phyloP scores from a whole-genome alignment of 768 basidiomycete genomes.

The Tubosaeta sp. region DNA sequence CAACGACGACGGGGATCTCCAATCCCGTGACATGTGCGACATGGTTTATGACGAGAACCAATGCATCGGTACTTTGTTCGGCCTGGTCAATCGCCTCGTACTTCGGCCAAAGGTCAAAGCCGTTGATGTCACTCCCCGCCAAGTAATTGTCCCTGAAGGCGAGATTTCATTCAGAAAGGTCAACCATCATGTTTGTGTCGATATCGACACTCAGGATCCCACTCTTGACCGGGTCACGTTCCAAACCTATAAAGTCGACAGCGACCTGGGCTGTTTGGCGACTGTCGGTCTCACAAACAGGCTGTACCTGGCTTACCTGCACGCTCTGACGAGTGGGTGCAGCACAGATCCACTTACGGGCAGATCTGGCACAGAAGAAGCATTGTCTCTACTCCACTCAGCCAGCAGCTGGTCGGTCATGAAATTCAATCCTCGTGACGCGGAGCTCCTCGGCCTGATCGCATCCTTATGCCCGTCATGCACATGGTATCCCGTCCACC shows the following conservation, averaged over 20 bases:
- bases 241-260: conserved; percentile 27
- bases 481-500: conserved; percentile 35
- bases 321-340: conserved; percentile 39
- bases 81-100: conserved; percentile 37
- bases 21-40: conserved; percentile 37
- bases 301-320: conserved; percentile 40
- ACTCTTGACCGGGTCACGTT: conserved; percentile 7
- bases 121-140: not conserved
- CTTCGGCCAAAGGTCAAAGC: conserved; percentile 29
- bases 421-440: conserved; percentile 24
- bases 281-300: conserved; percentile 17
- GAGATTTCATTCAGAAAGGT: conserved; percentile 27
- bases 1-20: conserved; percentile 28
- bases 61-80: conserved; percentile 41
- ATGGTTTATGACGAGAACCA: conserved; percentile 41
- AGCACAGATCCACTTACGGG: conserved; percentile 40
- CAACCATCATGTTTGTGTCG: conserved; percentile 10
- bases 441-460: conserved; percentile 31
- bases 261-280: conserved; percentile 23
- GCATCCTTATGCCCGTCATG: conserved; percentile 31
- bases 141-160: conserved; percentile 39
- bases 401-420: conserved; percentile 37
- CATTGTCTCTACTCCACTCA: conserved; percentile 36
- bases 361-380: conserved; percentile 13
- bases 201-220: not conserved